Conservation (phyloP, 768 basidiomycete species). For the Sporobolomyces pararoseus region DNA sequence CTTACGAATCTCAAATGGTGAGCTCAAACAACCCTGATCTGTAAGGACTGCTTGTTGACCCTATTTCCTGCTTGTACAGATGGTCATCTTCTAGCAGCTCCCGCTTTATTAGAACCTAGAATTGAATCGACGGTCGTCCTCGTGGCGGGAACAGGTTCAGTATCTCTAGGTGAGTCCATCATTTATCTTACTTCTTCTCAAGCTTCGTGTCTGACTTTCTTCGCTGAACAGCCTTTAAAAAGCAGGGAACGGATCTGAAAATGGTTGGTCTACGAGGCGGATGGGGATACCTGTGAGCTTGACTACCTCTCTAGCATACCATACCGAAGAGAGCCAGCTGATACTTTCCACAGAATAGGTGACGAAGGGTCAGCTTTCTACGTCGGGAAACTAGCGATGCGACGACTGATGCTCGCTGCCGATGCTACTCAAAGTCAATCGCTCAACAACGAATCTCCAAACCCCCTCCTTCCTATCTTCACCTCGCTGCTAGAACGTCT, state of each 20-base stretch:
- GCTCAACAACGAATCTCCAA: conserved; percentile 24
- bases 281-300: conserved; percentile 47
- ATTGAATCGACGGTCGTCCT: conserved; percentile 45
- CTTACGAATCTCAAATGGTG: conserved; percentile 48
- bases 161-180: conserved; percentile 31
- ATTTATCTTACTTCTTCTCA: too few species aligned
- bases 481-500: conserved; percentile 44
- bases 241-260: conserved; percentile 25
- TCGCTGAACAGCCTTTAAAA: conserved; percentile 44
- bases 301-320: not conserved
- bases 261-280: conserved; percentile 44
- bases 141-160: conserved; percentile 48
- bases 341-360: conserved; percentile 42
- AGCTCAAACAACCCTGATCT: not conserved
- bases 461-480: conserved; percentile 38
- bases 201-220: too few species aligned
- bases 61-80: conserved; percentile 36
- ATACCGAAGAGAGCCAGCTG: too few species aligned
- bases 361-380: conserved; percentile 49
- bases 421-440: conserved; percentile 42
- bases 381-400: conserved; percentile 46
- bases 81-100: conserved; percentile 48
- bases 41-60: not conserved
- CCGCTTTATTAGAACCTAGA: conserved; percentile 31
- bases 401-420: conserved; percentile 38